A percentile compares a stretch with the other conserved stretches of the same genome.
phyloP scores from a whole-genome alignment of 176 grass and related monocot species.

The Dendrocalamus sinicus region DNA sequence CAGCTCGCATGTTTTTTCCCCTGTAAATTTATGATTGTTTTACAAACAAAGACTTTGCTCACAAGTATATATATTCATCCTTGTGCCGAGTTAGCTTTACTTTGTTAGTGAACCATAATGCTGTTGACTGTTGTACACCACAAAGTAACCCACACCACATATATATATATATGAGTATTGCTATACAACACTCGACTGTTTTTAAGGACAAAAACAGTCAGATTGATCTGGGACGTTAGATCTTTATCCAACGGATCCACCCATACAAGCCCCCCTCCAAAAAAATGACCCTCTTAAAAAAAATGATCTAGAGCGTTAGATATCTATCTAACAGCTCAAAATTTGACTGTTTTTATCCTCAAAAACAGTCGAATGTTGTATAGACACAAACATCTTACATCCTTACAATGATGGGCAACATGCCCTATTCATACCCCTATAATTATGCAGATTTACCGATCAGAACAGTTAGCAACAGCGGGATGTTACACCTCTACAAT shows the following conservation, averaged over 20 bases:
- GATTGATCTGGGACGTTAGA: too few species aligned
- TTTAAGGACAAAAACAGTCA: too few species aligned
- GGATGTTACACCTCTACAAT: constrained; percentile 24
- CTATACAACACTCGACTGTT: too few species aligned
- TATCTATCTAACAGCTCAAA: too few species aligned
- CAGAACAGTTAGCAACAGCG: constrained; percentile 20
- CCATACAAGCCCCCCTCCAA: too few species aligned
- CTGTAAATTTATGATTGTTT: not conserved
- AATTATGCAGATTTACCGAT: constrained; percentile 34
- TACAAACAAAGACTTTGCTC: not conserved
- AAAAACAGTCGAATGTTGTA: too few species aligned
- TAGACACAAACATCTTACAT: not conserved
- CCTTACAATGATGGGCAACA: not conserved
- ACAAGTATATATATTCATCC: not conserved
- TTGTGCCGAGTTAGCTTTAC: not conserved
- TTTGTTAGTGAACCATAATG: constrained; percentile 1
- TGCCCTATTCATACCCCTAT: not conserved
- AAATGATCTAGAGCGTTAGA: too few species aligned
- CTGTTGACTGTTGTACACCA: not conserved
- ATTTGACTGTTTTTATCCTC: too few species aligned
- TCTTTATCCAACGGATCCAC: too few species aligned
- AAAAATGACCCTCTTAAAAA: too few species aligned
- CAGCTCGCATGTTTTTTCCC: not conserved
- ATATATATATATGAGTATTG: too few species aligned
- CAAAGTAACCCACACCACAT: constrained; percentile 23